These are phyloP conservation scores for Saccharata proteae DNA, from an alignment of 2,329 filamentous ascomycete genomes.

Conservation along the genomic window DNA sequence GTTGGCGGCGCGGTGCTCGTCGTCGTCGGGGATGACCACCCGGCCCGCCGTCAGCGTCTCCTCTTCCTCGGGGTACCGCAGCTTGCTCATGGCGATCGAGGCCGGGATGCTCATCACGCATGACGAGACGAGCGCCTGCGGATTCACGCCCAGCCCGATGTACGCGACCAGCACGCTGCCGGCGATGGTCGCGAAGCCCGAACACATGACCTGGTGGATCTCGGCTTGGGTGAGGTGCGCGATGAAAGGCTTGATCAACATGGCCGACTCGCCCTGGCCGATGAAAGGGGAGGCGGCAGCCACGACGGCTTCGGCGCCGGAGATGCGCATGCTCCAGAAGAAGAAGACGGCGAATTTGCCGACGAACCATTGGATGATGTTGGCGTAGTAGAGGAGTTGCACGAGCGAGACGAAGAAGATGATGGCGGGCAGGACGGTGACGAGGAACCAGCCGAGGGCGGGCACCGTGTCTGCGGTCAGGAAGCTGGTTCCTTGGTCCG, in stretches of 20 bases:
- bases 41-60: constrained; percentile 73
- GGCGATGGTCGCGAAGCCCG: constrained; percentile 84
- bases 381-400: constrained; percentile 71
- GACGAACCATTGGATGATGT: constrained; percentile 80
- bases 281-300: constrained; percentile 89
- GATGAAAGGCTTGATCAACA: constrained; percentile 82
- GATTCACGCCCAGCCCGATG: constrained; percentile 69
- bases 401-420: constrained; percentile 95
- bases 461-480: constrained; percentile 40
- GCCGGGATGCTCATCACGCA: constrained; percentile 95
- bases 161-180: constrained; percentile 80
- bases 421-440: constrained; percentile 74
- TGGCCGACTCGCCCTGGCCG: constrained; percentile 85
- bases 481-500: constrained; percentile 60
- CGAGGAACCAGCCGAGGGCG: constrained; percentile 53
- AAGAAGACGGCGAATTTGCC: constrained; percentile 80
- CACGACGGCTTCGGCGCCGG: constrained; percentile 85
- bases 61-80: constrained; percentile 80
- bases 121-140: constrained; percentile 75
- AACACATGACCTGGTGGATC: constrained; percentile 85
- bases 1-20: constrained; percentile 65
- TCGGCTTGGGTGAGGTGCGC: constrained; percentile 76
- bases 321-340: constrained; percentile 80
- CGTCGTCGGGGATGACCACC: constrained; percentile 68
- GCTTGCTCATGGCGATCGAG: constrained; percentile 76